Base-by-base conservation (phyloP, 169 alveolate species). In the Plasmodium coatneyi region DNA sequence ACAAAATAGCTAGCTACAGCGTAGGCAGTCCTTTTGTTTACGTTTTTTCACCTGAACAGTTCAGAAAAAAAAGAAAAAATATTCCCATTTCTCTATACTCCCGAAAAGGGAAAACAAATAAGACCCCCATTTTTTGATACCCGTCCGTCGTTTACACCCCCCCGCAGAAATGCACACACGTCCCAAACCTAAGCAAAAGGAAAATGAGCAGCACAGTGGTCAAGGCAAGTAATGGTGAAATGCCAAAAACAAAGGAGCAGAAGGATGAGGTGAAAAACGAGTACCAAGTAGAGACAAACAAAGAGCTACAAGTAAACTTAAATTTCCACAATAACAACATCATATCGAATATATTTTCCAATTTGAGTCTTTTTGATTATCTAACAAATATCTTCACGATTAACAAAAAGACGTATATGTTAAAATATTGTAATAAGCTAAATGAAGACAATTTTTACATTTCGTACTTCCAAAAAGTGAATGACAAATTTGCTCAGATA, bases 291-390 rank as follows among this genome's bases (percentile, higher is more conserved):
- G 84, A 84, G 46, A 84, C 93, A 74, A 84, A 84, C 79, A 84
- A 84, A 16, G 93, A 84, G 60, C 30, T 84, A 56, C 79, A 84
- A 76, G 84, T 84, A 30, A 76, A 74, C 66, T 25, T 84, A 22
- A 84, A 84, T 60, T 84, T 84, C 60, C 93, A 84, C 34, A 84
- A 84, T 78, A 84, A 84, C 60, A 84, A 84, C 66, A 84, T 84
- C 14, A 84, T 84, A 52, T 84, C 93, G 1, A 84, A 84, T 84
- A 84, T 84, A 34, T 84, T 84, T 76, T 84, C 93, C 25, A 84
- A 84, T 76, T 74, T 84, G 60, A 84, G 60, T 84, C 41, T 84
- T 34, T 84, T 43, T 30, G 93, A 84, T 28, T 19, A 74, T 12
- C 19, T 72, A 41, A 66, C 66, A 74, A 84, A 84, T n/a, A 74